Percentiles rank a stretch among this genome's conserved stretches.
Evolutionary conservation across 73 alveolate genomes (phyloP).

Genomic region (Symbiodinium natans): DNA sequence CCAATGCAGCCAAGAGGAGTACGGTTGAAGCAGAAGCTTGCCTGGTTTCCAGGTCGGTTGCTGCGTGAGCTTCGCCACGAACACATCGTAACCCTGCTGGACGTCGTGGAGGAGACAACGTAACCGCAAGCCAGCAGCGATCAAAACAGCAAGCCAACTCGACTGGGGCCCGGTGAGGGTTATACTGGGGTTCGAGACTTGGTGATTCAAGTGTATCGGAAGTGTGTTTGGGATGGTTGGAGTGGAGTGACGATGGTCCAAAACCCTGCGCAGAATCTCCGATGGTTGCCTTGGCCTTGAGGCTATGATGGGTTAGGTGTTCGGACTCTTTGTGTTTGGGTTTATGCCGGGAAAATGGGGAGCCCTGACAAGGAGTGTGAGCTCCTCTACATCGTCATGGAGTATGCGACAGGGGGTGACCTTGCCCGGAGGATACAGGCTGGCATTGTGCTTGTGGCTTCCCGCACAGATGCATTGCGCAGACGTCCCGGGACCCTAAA

Average conservation of each 20-base stretch:
- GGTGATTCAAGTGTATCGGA: not conserved
- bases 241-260: no score
- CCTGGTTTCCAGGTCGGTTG: conserved; percentile 70
- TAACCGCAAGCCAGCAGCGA: no score
- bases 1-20: no score
- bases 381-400: conserved; percentile 98
- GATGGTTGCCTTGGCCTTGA: no score
- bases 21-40: no score
- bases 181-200: not conserved
- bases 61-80: conserved; percentile 85
- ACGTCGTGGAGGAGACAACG: conserved; percentile 50
- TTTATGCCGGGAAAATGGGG: not conserved
- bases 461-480: no score
- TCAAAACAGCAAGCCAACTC: not conserved
- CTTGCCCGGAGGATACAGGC: conserved; percentile 95
- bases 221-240: no score
- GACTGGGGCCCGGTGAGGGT: not conserved
- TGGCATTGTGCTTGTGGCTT: no score
- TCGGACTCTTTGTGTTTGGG: no score
- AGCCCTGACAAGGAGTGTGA: conserved; percentile 95
- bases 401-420: conserved; percentile 98
- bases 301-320: no score
- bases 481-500: no score
- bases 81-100: conserved; percentile 89
- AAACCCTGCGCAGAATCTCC: no score